These are phyloP conservation scores for Boletus rubescentipes DNA, from an alignment of 768 basidiomycete genomes.

Conservation along the genomic window DNA sequence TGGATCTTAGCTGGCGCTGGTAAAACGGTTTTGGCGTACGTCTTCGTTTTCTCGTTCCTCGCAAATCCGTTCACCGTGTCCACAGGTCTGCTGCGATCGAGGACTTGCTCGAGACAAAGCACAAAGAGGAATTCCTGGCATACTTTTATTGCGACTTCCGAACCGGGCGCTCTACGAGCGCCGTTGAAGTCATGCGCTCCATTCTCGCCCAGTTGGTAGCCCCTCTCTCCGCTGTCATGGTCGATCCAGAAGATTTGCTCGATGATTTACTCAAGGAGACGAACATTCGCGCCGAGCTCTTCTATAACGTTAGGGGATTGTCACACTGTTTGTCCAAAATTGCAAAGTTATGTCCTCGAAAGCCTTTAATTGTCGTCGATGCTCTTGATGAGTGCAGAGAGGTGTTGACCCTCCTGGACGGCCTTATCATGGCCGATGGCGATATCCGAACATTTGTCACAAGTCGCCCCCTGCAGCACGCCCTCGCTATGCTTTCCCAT, in stretches of 20 bases:
- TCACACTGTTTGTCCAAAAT: not conserved
- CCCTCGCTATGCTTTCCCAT: not conserved
- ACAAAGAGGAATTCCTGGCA: not conserved
- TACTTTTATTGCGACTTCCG: slow-evolving; percentile 29
- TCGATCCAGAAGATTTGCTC: not conserved
- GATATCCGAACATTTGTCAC: slow-evolving; percentile 8
- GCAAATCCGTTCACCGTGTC: not conserved
- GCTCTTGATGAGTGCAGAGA: slow-evolving; percentile 24
- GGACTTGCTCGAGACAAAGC: not conserved
- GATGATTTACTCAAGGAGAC: slow-evolving; percentile 4
- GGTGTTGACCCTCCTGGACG: slow-evolving; percentile 6
- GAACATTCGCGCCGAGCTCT: not conserved
- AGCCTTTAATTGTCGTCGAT: slow-evolving; percentile 18
- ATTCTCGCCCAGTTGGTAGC: slow-evolving; percentile 17
- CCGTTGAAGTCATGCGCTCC: slow-evolving; percentile 17
- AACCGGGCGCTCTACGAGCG: not conserved
- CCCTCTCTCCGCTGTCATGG: not conserved
- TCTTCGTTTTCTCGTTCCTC: not conserved
- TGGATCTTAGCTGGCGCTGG: not conserved
- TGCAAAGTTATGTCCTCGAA: not conserved
- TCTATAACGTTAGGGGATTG: slow-evolving; percentile 4
- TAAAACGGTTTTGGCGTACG: not conserved
- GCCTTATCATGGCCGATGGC: not conserved
- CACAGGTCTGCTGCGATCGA: not conserved
- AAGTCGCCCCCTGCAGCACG: slow-evolving; percentile 4